Evolutionary conservation across 345 rosid species (phyloP).

Genomic region (Eucalyptus cloeziana): DNA sequence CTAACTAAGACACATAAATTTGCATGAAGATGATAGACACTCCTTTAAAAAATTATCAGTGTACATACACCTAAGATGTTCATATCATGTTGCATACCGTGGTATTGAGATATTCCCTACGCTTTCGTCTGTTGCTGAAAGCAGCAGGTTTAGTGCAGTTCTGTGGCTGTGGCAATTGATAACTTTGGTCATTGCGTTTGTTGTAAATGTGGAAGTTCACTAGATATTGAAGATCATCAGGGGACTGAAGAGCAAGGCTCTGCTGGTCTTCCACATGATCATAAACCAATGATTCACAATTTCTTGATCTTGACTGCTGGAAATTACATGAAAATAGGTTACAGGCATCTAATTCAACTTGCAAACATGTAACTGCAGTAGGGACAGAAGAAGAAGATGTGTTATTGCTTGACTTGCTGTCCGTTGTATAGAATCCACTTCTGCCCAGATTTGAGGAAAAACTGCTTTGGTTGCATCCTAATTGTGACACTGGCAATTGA

Average conservation of each 20-base stretch:
- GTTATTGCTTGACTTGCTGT: not conserved
- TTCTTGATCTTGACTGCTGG: not conserved
- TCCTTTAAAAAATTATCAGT: not conserved
- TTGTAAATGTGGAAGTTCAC: not conserved
- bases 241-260: not conserved
- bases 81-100: not conserved
- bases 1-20: not conserved
- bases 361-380: not conserved
- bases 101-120: not conserved
- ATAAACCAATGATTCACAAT: not conserved
- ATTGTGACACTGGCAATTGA: not conserved
- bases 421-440: not conserved
- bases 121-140: not conserved
- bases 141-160: not conserved
- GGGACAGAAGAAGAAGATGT: not conserved
- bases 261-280: not conserved
- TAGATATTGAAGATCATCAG: not conserved
- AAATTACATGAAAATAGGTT: not conserved
- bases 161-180: not conserved
- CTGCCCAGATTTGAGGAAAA: not conserved
- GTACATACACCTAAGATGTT: not conserved
- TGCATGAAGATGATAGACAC: not conserved
- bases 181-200: not conserved
- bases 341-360: not conserved
- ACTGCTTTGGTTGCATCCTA: not conserved